Evolutionary conservation across 1,284 basidiomycete species (phyloP), one percentile per base, ranked within the genome.

Genomic region (Rhodotorula sp.): DNA sequence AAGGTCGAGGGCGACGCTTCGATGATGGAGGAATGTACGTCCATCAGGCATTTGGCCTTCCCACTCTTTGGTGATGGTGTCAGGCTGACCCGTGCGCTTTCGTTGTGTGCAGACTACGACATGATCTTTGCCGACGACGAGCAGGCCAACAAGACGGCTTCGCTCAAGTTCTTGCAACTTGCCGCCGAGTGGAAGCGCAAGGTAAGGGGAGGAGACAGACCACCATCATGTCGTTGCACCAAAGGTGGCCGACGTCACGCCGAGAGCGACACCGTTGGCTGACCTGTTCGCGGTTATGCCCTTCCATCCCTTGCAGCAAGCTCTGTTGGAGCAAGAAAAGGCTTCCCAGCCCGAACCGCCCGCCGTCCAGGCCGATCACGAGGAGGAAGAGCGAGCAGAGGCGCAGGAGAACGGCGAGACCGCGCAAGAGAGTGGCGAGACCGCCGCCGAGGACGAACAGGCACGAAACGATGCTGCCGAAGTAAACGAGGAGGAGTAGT

Each of bases 61-160:
- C 15, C 54, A 57, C 55, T 68, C 17, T 54, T 12, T 22, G 6
- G 20, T 3, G 12, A 15, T 14, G 26, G 15, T 10, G 29, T 42
- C 33, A 7, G 51, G 8, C 46, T 54, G 30, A 59, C 24, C 7
- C 45, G 37, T 42, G 37, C 20, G 72, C 62, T 69, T 66, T 17
- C n/a, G 22, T 6, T 24, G 15, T 44, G 17, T 22, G 55, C 79
- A 93, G 92, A 95, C 79, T 95, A 91, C 89, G 93, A 95, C 79
- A 87, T 95, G 79, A 88, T 94, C 30, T 97, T 96, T 81, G 88
- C 92, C 45, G 94, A 96, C 83, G 94, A 97, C 84, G 92, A 95
- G 46, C 65, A 67, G 78, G 86, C 88, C 67, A 87, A 89, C 57
- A 95, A 95, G 78, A 91, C 94, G 0, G 89, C 91, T 0, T 88